Evolutionary conservation across 2,329 filamentous ascomycete genomes (phyloP).

Genomic region (Monosporascus sp.): DNA sequence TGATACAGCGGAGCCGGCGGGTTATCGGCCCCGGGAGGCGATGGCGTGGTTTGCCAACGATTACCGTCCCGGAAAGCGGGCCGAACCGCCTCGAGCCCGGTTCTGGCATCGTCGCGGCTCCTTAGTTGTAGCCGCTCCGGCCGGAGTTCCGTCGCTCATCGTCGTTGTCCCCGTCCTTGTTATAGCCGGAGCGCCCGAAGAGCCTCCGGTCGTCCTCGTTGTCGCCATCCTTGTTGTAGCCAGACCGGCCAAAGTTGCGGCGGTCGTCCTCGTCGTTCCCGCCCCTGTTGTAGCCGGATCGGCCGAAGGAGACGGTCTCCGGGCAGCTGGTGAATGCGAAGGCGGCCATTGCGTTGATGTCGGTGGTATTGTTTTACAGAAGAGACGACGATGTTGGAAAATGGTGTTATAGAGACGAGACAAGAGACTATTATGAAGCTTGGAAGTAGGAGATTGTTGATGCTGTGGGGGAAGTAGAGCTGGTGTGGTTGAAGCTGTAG

Average conservation of each 20-base stretch:
- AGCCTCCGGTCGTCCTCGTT: conserved; percentile 31
- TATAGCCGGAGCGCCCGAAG: conserved; percentile 29
- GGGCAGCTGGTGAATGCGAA: conserved; percentile 27
- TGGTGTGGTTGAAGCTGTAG: conserved; percentile 3
- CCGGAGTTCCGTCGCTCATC: conserved; percentile 18
- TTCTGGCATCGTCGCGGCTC: conserved; percentile 11
- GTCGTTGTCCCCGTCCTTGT: conserved; percentile 26
- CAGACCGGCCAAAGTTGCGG: conserved; percentile 38
- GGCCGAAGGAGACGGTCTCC: conserved; percentile 34
- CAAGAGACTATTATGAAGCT: background rate
- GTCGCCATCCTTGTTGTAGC: conserved; percentile 41
- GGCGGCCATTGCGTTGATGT: conserved; percentile 32
- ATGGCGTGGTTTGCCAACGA: background rate
- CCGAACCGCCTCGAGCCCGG: conserved; percentile 6
- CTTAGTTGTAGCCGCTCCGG: conserved; percentile 25
- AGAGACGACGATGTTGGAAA: background rate
- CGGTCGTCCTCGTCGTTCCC: conserved; percentile 24
- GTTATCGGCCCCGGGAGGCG: background rate
- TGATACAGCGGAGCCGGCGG: background rate
- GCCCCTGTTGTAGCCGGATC: conserved; percentile 40
- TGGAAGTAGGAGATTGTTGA: conserved; percentile 3
- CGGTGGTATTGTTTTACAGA: background rate
- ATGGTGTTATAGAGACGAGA: background rate
- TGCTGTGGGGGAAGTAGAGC: background rate
- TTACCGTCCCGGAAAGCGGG: background rate